Conservation (phyloP, 2,329 filamentous ascomycete species). For the Fusarium metavorans region DNA sequence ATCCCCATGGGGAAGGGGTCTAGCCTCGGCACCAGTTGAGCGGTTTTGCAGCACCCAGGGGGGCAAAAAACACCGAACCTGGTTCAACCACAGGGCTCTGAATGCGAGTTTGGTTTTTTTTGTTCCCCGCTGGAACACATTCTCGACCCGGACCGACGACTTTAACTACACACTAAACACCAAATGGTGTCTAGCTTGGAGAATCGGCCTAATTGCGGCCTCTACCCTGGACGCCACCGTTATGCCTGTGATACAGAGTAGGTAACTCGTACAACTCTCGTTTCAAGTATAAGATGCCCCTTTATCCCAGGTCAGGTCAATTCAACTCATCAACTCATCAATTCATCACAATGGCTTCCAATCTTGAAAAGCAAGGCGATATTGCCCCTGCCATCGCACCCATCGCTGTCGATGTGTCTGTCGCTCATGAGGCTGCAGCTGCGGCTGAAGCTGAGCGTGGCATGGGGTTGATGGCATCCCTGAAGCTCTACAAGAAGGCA, state of each 20-base stretch:
- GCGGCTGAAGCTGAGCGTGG: conserved; percentile 51
- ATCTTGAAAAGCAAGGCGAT: conserved; percentile 21
- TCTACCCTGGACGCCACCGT: not conserved
- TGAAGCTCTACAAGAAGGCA: conserved; percentile 56
- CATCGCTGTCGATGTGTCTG: conserved; percentile 21
- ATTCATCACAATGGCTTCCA: conserved; percentile 21
- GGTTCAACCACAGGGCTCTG: too few species aligned
- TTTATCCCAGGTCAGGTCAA: not conserved
- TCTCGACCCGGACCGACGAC: not conserved
- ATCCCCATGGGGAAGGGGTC: not conserved
- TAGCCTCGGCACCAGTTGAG: not conserved
- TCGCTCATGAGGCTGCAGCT: conserved; percentile 39
- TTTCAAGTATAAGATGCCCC: not conserved
- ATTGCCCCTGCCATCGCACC: conserved; percentile 15
- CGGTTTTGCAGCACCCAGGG: not conserved
- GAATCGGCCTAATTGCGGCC: conserved; percentile 17
- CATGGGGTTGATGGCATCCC: conserved; percentile 48
- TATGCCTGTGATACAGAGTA: not conserved
- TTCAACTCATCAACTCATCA: too few species aligned
- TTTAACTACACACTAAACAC: not conserved
- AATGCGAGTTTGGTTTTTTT: too few species aligned
- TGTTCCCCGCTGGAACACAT: not conserved
- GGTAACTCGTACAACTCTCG: not conserved
- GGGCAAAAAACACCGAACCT: too few species aligned
- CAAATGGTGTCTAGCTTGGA: not conserved